Base-by-base conservation (phyloP, 352 stramenopile species). In the Globisporangium carolinianum region DNA sequence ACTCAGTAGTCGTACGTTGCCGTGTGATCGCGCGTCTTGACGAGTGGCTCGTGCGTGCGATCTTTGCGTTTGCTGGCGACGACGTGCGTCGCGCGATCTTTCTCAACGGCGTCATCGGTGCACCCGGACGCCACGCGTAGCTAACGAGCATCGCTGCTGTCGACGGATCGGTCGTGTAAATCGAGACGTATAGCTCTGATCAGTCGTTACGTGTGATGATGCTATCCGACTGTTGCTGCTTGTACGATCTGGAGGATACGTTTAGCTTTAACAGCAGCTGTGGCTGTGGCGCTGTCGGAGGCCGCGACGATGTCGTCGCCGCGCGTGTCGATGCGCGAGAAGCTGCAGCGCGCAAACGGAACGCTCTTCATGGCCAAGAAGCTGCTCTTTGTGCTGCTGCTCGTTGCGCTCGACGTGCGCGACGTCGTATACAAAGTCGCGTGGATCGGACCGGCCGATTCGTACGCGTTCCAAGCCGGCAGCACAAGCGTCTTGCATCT, bases 371-470 rank as follows among this genome's bases (percentile, higher is more conserved):
- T 61, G 38, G 1, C 7, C 38, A 61, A 61, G 47, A 55, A 55
- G 38, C 24, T 61, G 14, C 55, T 61, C 15, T 61, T 61, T 45
- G 49, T 62, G 15, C 7, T 62, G 14, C 15, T 62, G n/a, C 42
- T 58, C 11, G 41, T 62, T 14, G n/a, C 32, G 11, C 57, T 63
- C 17, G 65, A 71, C 49, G 42, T 66, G 35, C 65, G 65, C 2
- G 65, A 71, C 51, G 38, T 68, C 39, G 58, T 53, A 14, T 71
- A 68, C 61, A 71, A 71, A 41, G 14, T 66, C 35, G 53, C 46
- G 38, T 71, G 61, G 65, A 47, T 71, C 53, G 65, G 61, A 3
- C 48, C 61, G 10, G 55, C 55, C 32, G 60, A 71, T 17, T 55
- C 60, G 18, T 71, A 57, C 43, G 54, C 65, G 39, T 68, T 71